phyloP scores from a whole-genome alignment of 2,329 filamentous ascomycete species.

The Stagonosporopsis cucurbitacearum region DNA sequence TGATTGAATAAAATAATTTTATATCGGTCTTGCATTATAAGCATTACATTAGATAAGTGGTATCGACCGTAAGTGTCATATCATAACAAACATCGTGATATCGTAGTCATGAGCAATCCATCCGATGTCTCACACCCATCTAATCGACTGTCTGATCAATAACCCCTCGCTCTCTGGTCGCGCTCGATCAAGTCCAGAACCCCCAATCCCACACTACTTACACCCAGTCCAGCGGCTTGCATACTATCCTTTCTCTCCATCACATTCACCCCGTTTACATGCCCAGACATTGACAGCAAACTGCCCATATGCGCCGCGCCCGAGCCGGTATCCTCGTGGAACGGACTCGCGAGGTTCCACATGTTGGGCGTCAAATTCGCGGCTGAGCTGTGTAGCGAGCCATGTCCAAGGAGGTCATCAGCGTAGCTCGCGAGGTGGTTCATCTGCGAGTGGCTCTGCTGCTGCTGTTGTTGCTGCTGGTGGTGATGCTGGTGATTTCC shows the following conservation, averaged over 20 bases:
- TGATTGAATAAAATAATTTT: background rate
- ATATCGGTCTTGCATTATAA: background rate
- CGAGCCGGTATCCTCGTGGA: constrained; percentile 27
- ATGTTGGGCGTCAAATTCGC: constrained; percentile 21
- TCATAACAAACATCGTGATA: constrained; percentile 8
- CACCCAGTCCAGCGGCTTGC: constrained; percentile 8
- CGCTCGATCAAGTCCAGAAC: constrained; percentile 32
- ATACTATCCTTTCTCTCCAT: constrained; percentile 15
- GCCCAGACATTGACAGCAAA: background rate
- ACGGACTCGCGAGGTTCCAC: constrained; percentile 39
- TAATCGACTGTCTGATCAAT: constrained; percentile 12
- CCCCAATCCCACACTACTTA: constrained; percentile 13
- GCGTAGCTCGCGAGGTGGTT: background rate
- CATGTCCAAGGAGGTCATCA: constrained; percentile 4
- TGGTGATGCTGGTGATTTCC: background rate
- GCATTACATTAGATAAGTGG: constrained; percentile 16
- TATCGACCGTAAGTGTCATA: constrained; percentile 9
- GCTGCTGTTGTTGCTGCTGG: background rate
- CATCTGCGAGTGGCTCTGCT: background rate
- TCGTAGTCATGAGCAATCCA: constrained; percentile 1
- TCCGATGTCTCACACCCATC: background rate
- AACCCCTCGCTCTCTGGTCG: constrained; percentile 25
- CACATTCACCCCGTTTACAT: background rate
- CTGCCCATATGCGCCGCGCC: background rate
- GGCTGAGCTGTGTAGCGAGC: background rate